Evolutionary conservation across 768 basidiomycete genomes (phyloP).

Genomic region (Mycena indigotica): DNA sequence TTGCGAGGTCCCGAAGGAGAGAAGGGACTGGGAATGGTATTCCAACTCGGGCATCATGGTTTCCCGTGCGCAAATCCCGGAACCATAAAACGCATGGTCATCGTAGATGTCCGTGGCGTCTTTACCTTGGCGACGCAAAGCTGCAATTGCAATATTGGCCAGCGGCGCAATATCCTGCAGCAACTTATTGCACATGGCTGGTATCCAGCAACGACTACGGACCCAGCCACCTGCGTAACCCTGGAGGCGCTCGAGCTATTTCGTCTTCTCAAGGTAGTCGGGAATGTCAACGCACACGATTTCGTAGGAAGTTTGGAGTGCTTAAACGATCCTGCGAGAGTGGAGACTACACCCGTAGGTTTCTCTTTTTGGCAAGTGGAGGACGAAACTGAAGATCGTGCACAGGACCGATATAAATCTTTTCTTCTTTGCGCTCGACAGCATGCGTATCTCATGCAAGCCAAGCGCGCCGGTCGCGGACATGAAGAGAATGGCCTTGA

Average conservation of each 20-base stretch:
- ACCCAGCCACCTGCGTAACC: constrained; percentile 11
- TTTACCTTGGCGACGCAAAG: neutral
- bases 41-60: constrained; percentile 7
- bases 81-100: neutral
- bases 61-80: neutral
- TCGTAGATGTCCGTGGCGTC: neutral
- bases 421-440: neutral
- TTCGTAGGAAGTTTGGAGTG: constrained; percentile 2
- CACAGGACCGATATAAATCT: constrained; percentile 7
- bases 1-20: neutral
- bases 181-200: constrained; percentile 1
- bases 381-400: neutral
- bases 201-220: constrained; percentile 11
- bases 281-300: neutral
- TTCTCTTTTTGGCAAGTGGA: neutral
- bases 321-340: neutral
- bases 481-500: neutral
- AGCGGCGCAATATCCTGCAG: neutral
- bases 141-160: neutral
- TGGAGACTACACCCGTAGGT: neutral
- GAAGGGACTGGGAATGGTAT: neutral
- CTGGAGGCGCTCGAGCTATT: constrained; percentile 7
- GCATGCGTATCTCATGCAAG: neutral
- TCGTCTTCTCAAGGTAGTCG: constrained; percentile 17
- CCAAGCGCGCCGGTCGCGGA: constrained; percentile 12